phyloP scores from a whole-genome alignment of 352 stramenopile genomes.

The Globisporangium echinulatum region DNA sequence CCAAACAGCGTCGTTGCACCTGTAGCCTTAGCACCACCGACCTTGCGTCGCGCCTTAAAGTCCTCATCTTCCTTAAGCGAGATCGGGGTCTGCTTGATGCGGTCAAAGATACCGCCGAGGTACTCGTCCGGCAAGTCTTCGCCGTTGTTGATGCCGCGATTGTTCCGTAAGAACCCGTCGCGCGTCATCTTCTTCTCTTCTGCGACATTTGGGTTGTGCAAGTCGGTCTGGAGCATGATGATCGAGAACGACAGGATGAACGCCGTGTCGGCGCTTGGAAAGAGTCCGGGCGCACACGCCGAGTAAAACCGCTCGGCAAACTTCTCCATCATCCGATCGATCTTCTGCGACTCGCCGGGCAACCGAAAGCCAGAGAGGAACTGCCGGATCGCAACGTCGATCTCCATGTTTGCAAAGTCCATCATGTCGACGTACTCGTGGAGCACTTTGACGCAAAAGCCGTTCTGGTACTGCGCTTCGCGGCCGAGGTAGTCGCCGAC shows the following conservation, averaged over 20 bases:
- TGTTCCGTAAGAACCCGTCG: constrained; percentile 95
- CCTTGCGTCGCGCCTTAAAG: constrained; percentile 24
- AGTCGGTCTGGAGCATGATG: constrained; percentile 89
- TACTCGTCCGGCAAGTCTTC: constrained; percentile 93
- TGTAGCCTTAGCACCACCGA: constrained; percentile 20
- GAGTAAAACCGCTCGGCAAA: constrained; percentile 94
- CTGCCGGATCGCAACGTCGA: constrained; percentile 97
- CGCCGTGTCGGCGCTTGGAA: constrained; percentile 94
- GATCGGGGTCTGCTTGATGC: constrained; percentile 94
- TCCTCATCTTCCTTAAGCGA: constrained; percentile 96
- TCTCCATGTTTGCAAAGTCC: constrained; percentile 92
- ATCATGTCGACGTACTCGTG: constrained; percentile 96
- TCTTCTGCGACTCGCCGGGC: constrained; percentile 99
- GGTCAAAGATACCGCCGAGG: constrained; percentile 92
- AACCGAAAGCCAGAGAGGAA: constrained; percentile 98
- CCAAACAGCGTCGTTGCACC: constrained; percentile 54
- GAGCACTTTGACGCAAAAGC: constrained; percentile 90
- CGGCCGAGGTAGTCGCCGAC: constrained; percentile 97
- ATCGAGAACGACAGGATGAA: constrained; percentile 97
- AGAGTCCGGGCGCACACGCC: constrained; percentile 70
- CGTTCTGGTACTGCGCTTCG: constrained; percentile 93
- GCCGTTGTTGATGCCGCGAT: constrained; percentile 96
- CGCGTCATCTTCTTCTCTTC: constrained; percentile 97
- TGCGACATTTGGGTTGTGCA: constrained; percentile 98
- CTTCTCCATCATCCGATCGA: constrained; percentile 99